Evolutionary conservation across 768 basidiomycete species (phyloP).

Genomic region (Lyophyllum shimeji): DNA sequence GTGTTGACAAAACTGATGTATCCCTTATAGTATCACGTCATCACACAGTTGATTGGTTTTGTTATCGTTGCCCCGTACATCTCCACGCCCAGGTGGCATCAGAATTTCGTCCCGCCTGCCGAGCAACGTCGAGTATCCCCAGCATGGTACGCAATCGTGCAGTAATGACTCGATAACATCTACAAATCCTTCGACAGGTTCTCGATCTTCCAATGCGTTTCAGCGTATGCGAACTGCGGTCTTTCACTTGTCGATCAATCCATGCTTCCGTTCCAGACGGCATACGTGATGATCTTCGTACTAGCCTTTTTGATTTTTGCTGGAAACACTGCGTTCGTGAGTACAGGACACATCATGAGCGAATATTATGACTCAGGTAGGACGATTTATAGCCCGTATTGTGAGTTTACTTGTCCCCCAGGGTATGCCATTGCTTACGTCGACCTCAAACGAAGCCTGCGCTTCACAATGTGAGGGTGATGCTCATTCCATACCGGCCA

Average conservation of each 20-base stretch:
- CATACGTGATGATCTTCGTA: constrained; percentile 76
- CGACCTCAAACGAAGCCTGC: constrained; percentile 48
- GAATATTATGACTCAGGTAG: constrained; percentile 1
- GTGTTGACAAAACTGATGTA: not conserved
- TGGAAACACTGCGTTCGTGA: constrained; percentile 91
- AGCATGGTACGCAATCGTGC: constrained; percentile 51
- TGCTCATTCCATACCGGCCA: not conserved
- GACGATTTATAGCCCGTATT: constrained; percentile 69
- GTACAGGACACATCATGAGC: constrained; percentile 31
- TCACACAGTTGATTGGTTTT: constrained; percentile 66
- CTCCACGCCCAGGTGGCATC: constrained; percentile 55
- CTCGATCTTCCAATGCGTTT: constrained; percentile 79
- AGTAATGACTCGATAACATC: too few species aligned
- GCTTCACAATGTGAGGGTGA: constrained; percentile 71
- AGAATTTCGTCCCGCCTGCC: constrained; percentile 58
- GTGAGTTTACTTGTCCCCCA: constrained; percentile 47
- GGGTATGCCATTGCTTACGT: not conserved
- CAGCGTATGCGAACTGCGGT: constrained; percentile 88
- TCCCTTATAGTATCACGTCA: constrained; percentile 71
- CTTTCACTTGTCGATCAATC: constrained; percentile 85
- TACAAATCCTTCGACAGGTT: constrained; percentile 52
- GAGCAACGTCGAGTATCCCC: constrained; percentile 57
- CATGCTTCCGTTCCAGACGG: constrained; percentile 88
- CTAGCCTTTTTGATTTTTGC: constrained; percentile 79
- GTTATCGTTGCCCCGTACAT: constrained; percentile 85